A percentile compares a stretch with the other conserved stretches of the same genome.
phyloP scores from a whole-genome alignment of 129 eudicot genomes.

The Flaveria trinervia region DNA sequence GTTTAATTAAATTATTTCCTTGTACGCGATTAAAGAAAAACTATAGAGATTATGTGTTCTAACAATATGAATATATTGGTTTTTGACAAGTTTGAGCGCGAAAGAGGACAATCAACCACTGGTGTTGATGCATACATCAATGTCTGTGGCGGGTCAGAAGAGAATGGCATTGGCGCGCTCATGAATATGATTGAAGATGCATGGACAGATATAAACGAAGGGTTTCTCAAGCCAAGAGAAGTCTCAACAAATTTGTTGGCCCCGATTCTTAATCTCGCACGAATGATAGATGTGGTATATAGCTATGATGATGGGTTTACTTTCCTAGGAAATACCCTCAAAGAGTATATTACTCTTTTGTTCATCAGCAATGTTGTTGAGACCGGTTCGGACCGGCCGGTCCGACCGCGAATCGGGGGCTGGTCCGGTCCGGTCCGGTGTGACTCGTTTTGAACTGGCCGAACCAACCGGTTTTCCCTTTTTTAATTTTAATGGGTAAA shows the following conservation, averaged over 20 bases:
- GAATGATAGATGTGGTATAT: background rate
- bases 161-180: conserved; percentile 22
- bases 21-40: no score
- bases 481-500: no score
- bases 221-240: conserved; percentile 30
- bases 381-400: no score
- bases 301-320: background rate
- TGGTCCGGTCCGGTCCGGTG: no score
- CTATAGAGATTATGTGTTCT: background rate
- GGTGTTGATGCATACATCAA: conserved; percentile 30
- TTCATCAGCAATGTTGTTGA: no score
- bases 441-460: no score
- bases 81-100: conserved; percentile 25
- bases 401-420: no score
- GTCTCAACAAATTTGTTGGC: conserved; percentile 26
- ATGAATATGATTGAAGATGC: conserved; percentile 33
- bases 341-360: conserved; percentile 28
- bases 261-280: background rate
- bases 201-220: conserved; percentile 37
- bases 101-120: conserved; percentile 33
- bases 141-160: conserved; percentile 21
- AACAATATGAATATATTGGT: background rate
- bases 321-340: conserved; percentile 19
- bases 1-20: background rate
- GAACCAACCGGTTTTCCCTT: no score